These are phyloP conservation scores for Stylonectria norvegica DNA, from an alignment of 2,329 filamentous ascomycete species.

Conservation along the genomic window DNA sequence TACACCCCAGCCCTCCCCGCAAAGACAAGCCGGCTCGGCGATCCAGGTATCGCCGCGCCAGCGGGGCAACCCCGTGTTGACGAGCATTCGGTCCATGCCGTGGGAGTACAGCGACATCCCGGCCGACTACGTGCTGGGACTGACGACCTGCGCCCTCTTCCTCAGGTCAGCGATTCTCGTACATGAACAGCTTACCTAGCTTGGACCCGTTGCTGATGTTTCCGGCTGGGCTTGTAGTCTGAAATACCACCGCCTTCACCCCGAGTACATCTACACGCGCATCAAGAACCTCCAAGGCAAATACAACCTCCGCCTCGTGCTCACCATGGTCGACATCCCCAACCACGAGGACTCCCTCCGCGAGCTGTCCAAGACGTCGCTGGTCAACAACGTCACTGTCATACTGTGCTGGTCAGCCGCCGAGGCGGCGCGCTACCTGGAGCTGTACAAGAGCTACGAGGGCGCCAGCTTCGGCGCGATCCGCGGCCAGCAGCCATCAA, in stretches of 20 bases:
- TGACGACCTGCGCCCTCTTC: slow-evolving; percentile 87
- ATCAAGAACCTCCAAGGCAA: slow-evolving; percentile 80
- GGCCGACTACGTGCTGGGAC: slow-evolving; percentile 84
- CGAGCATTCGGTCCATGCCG: slow-evolving; percentile 73
- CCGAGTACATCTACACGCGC: slow-evolving; percentile 95
- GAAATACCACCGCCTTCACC: slow-evolving; percentile 95
- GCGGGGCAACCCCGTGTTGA: slow-evolving; percentile 90
- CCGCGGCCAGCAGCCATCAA: slow-evolving; percentile 76
- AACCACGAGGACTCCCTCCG: slow-evolving; percentile 89
- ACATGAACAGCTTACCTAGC: background rate
- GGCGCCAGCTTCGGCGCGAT: slow-evolving; percentile 78
- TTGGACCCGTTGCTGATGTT: too few species aligned
- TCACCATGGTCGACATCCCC: slow-evolving; percentile 90
- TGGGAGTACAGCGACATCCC: slow-evolving; percentile 99
- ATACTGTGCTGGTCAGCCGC: slow-evolving; percentile 92
- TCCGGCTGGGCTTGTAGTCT: slow-evolving; percentile 49
- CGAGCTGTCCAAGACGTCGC: slow-evolving; percentile 85
- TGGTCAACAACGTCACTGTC: slow-evolving; percentile 89
- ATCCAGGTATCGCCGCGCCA: slow-evolving; percentile 90
- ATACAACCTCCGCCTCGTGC: slow-evolving; percentile 80
- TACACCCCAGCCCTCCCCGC: slow-evolving; percentile 78
- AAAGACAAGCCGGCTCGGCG: slow-evolving; percentile 62
- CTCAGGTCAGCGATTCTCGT: slow-evolving; percentile 51
- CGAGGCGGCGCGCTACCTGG: slow-evolving; percentile 89
- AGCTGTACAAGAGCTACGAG: slow-evolving; percentile 93